Evolutionary conservation across 495 filamentous ascomycete genomes (phyloP), one percentile per base, ranked within the genome.

Genomic region (Halenospora varia): DNA sequence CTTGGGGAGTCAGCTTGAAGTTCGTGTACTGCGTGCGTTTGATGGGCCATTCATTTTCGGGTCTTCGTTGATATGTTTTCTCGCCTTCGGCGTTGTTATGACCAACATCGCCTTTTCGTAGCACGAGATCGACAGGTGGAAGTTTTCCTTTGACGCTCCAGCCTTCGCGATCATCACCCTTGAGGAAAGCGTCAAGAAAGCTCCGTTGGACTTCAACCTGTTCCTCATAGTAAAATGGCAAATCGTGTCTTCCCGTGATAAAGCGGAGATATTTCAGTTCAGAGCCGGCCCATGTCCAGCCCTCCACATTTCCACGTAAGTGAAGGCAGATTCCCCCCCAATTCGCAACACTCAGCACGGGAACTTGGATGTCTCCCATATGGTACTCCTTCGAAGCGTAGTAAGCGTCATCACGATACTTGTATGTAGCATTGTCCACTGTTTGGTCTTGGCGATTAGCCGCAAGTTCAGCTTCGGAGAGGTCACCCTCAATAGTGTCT

Each of bases 151-250:
- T 59, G 2, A 65, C 55, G 83, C 0, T 84, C 86, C 86, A 89
- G 1, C 85, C 85, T 0, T 62, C 70, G 0, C 67, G 71, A 60
- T 88, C 86, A 0, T 86, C 72, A 6, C 75, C 82, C 61, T 84
- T 86, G 23, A 89, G 75, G 63, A 88, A 89, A 0, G 85, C 86
- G 57, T 85, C 79, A 1, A 88, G 71, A 60, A 89, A 88, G 56
- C 77, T 82, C 26, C 73, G 74, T 63, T 89, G 85, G 0, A 89
- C 24, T 56, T 85, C 78, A 2, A 85, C 84, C 53, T 86, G 80
- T 40, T 86, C 81, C 2, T 75, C 59, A 58, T 86, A 87, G 69
- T 87, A 89, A 69, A 89, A 88, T 0, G 86, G 86, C 6, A 89
- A 72, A 61, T 89, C 85, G 60, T 89, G 86, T 0, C 86, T 77